A percentile compares a stretch with the other conserved stretches of the same genome.
Evolutionary conservation across 2,329 filamentous ascomycete species (phyloP).

Genomic region (Paracamarosporium sp.): DNA sequence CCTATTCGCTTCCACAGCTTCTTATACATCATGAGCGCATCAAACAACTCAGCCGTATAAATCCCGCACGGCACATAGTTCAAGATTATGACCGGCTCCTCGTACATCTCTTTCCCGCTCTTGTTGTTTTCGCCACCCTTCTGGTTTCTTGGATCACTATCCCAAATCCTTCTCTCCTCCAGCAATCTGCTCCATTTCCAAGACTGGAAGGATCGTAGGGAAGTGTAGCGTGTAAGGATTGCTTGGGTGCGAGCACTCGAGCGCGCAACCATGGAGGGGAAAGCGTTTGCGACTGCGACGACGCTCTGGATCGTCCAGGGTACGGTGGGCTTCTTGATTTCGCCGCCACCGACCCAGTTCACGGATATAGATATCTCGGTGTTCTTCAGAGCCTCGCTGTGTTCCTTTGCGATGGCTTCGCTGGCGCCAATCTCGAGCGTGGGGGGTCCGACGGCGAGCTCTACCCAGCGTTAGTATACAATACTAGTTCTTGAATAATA

Average conservation of each 20-base stretch:
- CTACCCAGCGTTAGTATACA: too few species aligned
- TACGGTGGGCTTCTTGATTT: conserved; percentile 39
- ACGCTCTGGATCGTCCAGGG: conserved; percentile 40
- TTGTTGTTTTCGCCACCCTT: conserved; percentile 25
- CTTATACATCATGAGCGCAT: conserved; percentile 42
- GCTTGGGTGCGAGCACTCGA: conserved; percentile 37
- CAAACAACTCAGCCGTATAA: conserved; percentile 41
- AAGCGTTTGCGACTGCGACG: conserved; percentile 41
- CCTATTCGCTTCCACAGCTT: conserved; percentile 40
- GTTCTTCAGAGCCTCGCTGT: conserved; percentile 31
- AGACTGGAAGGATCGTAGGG: conserved; percentile 37
- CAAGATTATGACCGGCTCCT: conserved; percentile 34
- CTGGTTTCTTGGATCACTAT: conserved; percentile 21
- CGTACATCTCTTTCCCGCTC: conserved; percentile 23
- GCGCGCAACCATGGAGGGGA: conserved; percentile 41
- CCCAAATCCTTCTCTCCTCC: conserved; percentile 21
- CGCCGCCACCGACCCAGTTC: conserved; percentile 42
- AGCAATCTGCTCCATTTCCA: conserved; percentile 34
- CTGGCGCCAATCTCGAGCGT: conserved; percentile 31
- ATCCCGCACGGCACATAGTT: conserved; percentile 42
- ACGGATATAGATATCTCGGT: conserved; percentile 43
- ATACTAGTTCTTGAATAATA: too few species aligned
- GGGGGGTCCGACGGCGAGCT: conserved; percentile 32
- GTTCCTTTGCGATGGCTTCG: conserved; percentile 28
- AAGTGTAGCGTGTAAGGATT: conserved; percentile 38